phyloP scores from a whole-genome alignment of 2,329 filamentous ascomycete species.

The Xylaria sp. region DNA sequence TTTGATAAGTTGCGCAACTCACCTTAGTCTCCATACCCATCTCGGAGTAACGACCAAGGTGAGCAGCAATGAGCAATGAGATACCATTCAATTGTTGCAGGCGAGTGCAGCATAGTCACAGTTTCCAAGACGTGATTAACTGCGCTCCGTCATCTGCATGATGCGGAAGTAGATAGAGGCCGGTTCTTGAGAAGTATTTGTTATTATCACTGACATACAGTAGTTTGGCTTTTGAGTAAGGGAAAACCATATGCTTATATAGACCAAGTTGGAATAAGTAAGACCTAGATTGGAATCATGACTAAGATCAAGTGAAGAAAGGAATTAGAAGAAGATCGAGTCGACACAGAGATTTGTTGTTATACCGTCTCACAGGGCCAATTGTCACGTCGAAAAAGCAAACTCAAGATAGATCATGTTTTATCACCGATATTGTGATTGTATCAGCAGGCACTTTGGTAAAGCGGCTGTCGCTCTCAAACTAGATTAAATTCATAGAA shows the following conservation, averaged over 20 bases:
- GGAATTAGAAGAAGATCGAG: not conserved
- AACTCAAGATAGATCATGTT: not conserved
- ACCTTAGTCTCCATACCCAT: not conserved
- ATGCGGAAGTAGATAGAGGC: not conserved
- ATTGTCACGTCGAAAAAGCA: not conserved
- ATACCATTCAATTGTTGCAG: not conserved
- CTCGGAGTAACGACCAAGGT: too few species aligned
- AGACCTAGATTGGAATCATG: not conserved
- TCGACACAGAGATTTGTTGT: too few species aligned
- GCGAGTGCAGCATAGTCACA: not conserved
- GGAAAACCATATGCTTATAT: not conserved
- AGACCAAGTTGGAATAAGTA: not conserved
- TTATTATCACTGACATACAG: not conserved
- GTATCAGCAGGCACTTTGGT: not conserved
- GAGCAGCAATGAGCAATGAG: not conserved
- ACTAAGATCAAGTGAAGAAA: not conserved
- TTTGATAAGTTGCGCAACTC: not conserved
- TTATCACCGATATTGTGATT: not conserved
- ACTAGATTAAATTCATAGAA: not conserved
- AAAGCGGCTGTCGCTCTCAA: too few species aligned
- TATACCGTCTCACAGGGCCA: not conserved
- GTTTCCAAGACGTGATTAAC: not conserved
- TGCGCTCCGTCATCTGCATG: not conserved
- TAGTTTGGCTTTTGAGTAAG: not conserved
- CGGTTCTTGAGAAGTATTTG: not conserved